A percentile compares a stretch with the other conserved stretches of the same genome.
phyloP scores from a whole-genome alignment of 306 rosid genomes.

The Lathyrus oleraceus region DNA sequence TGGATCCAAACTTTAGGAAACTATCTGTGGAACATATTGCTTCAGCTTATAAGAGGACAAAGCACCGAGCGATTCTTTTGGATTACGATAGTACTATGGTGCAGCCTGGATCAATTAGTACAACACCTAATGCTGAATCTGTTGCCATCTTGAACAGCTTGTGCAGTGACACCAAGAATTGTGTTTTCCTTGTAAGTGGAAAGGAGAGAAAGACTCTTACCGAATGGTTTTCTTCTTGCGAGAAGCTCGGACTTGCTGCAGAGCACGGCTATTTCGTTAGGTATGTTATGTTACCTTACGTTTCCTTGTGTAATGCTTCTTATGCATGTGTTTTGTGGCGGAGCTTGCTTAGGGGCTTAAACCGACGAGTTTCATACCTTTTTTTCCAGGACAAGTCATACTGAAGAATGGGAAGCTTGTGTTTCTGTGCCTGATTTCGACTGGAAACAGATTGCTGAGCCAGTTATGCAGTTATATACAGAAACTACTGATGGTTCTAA shows the following conservation, averaged over 20 bases:
- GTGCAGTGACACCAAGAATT: conserved; percentile 71
- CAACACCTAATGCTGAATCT: conserved; percentile 64
- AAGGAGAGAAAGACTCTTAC: conserved; percentile 65
- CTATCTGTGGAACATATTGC: conserved; percentile 81
- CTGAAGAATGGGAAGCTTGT: conserved; percentile 73
- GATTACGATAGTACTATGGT: conserved; percentile 82
- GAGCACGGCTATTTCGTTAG: conserved; percentile 85
- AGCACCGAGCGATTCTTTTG: conserved; percentile 73
- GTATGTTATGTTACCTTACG: conserved; percentile 44
- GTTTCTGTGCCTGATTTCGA: conserved; percentile 68
- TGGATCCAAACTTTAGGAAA: conserved; percentile 87
- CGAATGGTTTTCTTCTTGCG: conserved; percentile 79
- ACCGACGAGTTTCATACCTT: conserved; percentile 11
- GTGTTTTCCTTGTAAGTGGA: conserved; percentile 85
- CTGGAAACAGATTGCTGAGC: conserved; percentile 93
- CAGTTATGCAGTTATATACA: conserved; percentile 77
- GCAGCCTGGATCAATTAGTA: conserved; percentile 64
- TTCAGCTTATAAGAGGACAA: conserved; percentile 80
- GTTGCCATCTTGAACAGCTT: conserved; percentile 64
- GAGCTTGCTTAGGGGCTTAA: no score
- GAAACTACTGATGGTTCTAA: conserved; percentile 91
- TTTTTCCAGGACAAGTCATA: conserved; percentile 59
- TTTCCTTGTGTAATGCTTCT: conserved; percentile 6
- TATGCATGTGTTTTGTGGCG: not conserved
- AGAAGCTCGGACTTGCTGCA: conserved; percentile 79